Evolutionary conservation across 2,329 filamentous ascomycete genomes (phyloP).

Genomic region (Colletotrichum tanaceti): DNA sequence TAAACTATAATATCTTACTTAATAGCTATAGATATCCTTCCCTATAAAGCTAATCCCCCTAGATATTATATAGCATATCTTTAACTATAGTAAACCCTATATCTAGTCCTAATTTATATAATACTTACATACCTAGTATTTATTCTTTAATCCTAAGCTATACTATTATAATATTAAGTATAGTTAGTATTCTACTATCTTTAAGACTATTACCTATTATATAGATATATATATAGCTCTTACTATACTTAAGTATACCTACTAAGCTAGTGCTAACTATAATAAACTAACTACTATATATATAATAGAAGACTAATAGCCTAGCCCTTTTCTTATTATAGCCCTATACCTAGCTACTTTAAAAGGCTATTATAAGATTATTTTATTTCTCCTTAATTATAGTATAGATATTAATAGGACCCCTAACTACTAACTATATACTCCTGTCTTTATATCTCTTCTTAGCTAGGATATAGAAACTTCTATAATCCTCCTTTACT

Average conservation of each 20-base stretch:
- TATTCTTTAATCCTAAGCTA: slow-evolving; percentile 18
- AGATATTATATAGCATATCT: background rate
- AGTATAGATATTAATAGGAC: background rate
- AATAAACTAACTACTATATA: slow-evolving; percentile 1
- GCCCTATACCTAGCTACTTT: no score
- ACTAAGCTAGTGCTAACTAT: no score
- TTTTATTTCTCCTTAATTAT: background rate
- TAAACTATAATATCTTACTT: no score
- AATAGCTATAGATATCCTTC: background rate
- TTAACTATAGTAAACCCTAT: slow-evolving; percentile 5
- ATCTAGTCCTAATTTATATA: background rate
- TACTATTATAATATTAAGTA: slow-evolving; percentile 1
- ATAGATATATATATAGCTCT: background rate
- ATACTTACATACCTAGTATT: slow-evolving; percentile 3
- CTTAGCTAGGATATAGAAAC: background rate
- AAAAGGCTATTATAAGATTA: no score
- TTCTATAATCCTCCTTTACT: background rate
- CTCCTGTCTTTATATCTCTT: background rate
- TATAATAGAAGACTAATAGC: no score
- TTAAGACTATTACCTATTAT: slow-evolving; percentile 1
- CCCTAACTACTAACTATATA: background rate
- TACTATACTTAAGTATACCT: background rate
- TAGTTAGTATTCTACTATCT: background rate
- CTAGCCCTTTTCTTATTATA: no score
- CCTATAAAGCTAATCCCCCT: slow-evolving; percentile 5